Evolutionary conservation across 805 yeast genomes (phyloP).

Genomic region (Alloascoidea hylecoeti): DNA sequence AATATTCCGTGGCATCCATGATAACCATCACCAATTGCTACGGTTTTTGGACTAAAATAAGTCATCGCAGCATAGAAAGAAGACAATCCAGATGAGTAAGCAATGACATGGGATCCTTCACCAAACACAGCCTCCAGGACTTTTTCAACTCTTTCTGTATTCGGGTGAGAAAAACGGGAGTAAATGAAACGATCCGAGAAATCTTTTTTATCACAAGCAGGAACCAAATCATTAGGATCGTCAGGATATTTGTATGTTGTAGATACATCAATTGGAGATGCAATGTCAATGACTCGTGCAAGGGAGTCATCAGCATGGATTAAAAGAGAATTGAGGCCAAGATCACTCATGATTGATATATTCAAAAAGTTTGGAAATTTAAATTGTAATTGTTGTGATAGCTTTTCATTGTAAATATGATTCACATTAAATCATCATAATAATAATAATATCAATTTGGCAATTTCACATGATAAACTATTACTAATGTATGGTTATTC

Average conservation of each 20-base stretch:
- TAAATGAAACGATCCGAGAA: constrained; percentile 29
- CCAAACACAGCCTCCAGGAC: constrained; percentile 45
- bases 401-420: too few relatives aligned
- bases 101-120: constrained; percentile 37
- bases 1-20: constrained; percentile 75
- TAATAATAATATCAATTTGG: too few relatives aligned
- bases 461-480: too few relatives aligned
- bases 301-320: constrained; percentile 62
- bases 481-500: too few relatives aligned
- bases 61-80: constrained; percentile 71
- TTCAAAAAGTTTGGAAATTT: too few relatives aligned
- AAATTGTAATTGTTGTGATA: too few relatives aligned
- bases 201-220: constrained; percentile 22
- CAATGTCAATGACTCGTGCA: constrained; percentile 19
- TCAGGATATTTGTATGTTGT: constrained; percentile 62
- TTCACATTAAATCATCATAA: too few relatives aligned
- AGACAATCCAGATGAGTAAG: constrained; percentile 66
- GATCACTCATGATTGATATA: not conserved
- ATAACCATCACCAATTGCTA: constrained; percentile 70
- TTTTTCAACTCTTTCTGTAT: constrained; percentile 50
- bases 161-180: constrained; percentile 68
- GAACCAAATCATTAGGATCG: constrained; percentile 40
- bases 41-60: constrained; percentile 53
- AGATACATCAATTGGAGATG: constrained; percentile 70
- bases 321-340: constrained; percentile 9